Evolutionary conservation across 2,329 filamentous ascomycete species (phyloP).

Genomic region (Colletotrichum phormii): DNA sequence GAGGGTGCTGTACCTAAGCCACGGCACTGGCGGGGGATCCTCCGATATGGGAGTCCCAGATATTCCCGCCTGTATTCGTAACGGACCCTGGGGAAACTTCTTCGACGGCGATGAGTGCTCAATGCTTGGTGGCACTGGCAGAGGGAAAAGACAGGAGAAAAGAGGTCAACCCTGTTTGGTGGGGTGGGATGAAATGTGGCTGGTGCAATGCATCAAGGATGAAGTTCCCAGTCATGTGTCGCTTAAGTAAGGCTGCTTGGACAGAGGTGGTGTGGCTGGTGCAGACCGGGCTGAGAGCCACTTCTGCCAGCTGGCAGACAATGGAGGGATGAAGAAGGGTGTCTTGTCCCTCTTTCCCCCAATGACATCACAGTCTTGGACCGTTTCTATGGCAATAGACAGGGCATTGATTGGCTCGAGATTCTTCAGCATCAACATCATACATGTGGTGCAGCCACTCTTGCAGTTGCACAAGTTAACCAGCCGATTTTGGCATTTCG

Average conservation of each 20-base stretch:
- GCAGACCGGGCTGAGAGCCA: background rate
- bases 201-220: background rate
- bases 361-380: conserved; percentile 18
- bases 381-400: conserved; percentile 23
- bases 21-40: background rate
- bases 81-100: conserved; percentile 16
- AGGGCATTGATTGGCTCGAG: background rate
- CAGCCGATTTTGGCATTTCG: too few relatives aligned
- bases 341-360: background rate
- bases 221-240: too few relatives aligned
- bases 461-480: background rate
- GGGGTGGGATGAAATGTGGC: conserved; percentile 4
- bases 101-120: background rate
- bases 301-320: background rate
- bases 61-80: background rate
- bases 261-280: background rate
- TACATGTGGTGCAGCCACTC: background rate
- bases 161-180: background rate
- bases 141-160: background rate
- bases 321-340: background rate
- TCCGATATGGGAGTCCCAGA: background rate
- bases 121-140: background rate
- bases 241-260: background rate
- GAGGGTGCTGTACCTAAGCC: background rate
- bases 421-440: background rate